Base-by-base conservation (phyloP, 1,139 yeast genomes). In the Geotrichum fermentans region DNA sequence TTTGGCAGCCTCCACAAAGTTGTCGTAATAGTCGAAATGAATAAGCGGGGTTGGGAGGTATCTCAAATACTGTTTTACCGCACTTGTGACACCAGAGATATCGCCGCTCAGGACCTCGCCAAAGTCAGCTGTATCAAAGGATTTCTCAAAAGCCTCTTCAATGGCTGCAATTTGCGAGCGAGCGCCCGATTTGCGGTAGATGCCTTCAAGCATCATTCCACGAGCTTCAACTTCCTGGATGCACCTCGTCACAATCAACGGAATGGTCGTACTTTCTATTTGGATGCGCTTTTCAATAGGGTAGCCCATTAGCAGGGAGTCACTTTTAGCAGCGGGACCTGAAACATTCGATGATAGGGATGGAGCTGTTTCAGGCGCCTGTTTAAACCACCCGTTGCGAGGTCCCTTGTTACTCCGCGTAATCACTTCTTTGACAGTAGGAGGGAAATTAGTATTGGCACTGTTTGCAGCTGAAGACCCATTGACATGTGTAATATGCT, bases 161-260 rank as follows among this genome's bases (percentile, higher is more conserved):
- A 70, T 62, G 61, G 75, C 59, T 50, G 77, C 82, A 56, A 87
- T 79, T 48, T 88, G 87, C 13, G 92, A 79, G 52, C 84, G 80
- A 6, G 92, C 89, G 2, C 97, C 98, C 20, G 95, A 84, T 56
- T 90, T 84, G 59, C 98, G 76, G 69, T 92, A 92, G 36, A 92
- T 77, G 4, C 98, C 98, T 66, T 90, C 97, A 38, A 74, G 70
- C 43, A 75, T 80, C 58, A 86, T 63, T 8, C 95, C 90, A 55
- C 89, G 71, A 39, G 65, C 63, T 67, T 90, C 96, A 45, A 92
- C 88, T 60, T 84, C 95, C 34, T 72, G 70, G n/a, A 89, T 68
- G 67, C 97, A 87, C 51, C 80, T 73, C 13, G 82, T 72, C 11
- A 92, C 75, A 39, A 92, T 78, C 54, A 79, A 66, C 5, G 98